Conservation (phyloP, 371 early-diverging fungal genomes). For the Mortierella sp. region DNA sequence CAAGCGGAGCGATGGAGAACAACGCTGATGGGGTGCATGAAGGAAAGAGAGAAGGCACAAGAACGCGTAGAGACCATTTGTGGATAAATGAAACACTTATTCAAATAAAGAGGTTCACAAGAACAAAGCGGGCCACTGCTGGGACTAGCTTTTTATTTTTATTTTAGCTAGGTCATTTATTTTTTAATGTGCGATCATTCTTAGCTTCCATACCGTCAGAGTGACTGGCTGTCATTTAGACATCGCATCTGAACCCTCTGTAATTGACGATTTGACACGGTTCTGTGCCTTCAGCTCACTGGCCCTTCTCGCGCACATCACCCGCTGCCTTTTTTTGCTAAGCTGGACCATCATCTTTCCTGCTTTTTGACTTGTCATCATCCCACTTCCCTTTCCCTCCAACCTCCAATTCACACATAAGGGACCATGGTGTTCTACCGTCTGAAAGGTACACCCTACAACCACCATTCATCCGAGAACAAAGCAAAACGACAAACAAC, state of each 20-base stretch:
- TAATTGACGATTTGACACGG: neutral
- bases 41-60: neutral
- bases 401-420: neutral
- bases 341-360: constrained; percentile 5
- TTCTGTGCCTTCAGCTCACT: neutral
- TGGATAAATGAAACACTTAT: neutral
- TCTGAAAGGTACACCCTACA: constrained; percentile 43
- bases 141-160: too few species aligned
- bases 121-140: too few species aligned
- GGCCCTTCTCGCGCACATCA: neutral
- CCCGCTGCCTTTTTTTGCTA: neutral
- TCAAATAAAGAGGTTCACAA: neutral
- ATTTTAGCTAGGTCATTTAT: too few species aligned
- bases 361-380: neutral
- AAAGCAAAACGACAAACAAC: neutral
- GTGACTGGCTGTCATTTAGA: neutral
- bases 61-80: neutral
- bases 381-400: neutral
- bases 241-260: neutral
- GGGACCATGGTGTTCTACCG: constrained; percentile 58
- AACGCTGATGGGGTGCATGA: neutral
- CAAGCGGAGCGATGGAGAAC: neutral
- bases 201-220: neutral
- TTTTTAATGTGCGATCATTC: neutral
- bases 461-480: neutral